A percentile compares a stretch with the other conserved stretches of the same genome.
These are phyloP conservation scores for Diaporthe vaccinii DNA, from an alignment of 2,329 filamentous ascomycete genomes.

Conservation along the genomic window DNA sequence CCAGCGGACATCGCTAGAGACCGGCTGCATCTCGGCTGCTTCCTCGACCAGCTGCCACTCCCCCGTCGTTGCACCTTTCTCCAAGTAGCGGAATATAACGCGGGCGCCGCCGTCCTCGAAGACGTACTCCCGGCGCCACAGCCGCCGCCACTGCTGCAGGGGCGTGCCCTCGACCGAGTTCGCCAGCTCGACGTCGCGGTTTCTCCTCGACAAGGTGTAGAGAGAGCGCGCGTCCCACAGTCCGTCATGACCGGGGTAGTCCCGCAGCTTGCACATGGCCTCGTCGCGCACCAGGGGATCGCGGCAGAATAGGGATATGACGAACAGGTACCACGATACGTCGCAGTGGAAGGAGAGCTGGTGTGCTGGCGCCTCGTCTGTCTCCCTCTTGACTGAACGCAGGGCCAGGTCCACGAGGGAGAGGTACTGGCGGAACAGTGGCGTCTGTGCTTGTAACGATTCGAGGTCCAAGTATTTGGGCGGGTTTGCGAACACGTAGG, in stretches of 20 bases:
- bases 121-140: conserved; percentile 51
- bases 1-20: conserved; percentile 34
- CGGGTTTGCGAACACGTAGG: conserved; percentile 48
- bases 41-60: conserved; percentile 44
- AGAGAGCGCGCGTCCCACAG: conserved; percentile 14
- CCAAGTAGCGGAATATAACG: conserved; percentile 49
- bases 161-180: conserved; percentile 35
- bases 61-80: conserved; percentile 41
- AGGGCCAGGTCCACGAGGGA: conserved; percentile 49
- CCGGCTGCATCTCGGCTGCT: conserved; percentile 36
- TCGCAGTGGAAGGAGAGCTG: conserved; percentile 49
- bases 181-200: conserved; percentile 19
- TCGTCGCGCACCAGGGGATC: conserved; percentile 12
- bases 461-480: conserved; percentile 46
- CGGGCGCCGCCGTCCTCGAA: conserved; percentile 53
- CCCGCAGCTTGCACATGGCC: conserved; percentile 7
- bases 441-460: conserved; percentile 44
- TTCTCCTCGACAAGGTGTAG: background rate
- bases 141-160: conserved; percentile 46
- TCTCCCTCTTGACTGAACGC: conserved; percentile 39
- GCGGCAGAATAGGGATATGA: conserved; percentile 10
- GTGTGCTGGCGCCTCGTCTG: conserved; percentile 43
- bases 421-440: conserved; percentile 51
- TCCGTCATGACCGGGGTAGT: conserved; percentile 6
- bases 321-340: conserved; percentile 37